Evolutionary conservation across 2,329 filamentous ascomycete genomes (phyloP).

Genomic region (Alternaria atra): DNA sequence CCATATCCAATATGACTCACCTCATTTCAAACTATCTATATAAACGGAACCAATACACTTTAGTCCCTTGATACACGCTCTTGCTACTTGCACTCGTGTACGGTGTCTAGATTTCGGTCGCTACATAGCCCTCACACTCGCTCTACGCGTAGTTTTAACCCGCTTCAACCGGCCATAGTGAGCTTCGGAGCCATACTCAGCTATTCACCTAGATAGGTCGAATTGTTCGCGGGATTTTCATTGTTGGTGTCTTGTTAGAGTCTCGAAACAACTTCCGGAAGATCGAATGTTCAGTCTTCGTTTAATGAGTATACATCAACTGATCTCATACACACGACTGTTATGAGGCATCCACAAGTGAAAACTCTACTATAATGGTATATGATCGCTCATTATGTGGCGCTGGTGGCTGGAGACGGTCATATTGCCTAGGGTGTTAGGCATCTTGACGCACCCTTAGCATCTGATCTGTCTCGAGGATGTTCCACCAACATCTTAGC

Average conservation of each 20-base stretch:
- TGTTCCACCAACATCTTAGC: background rate
- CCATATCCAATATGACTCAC: background rate
- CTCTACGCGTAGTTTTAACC: background rate
- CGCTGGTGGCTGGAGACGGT: too few species aligned
- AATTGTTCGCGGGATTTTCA: background rate
- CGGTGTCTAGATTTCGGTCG: background rate
- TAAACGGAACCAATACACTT: background rate
- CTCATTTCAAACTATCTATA: background rate
- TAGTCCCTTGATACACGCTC: too few species aligned
- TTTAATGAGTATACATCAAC: background rate
- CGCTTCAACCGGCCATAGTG: background rate
- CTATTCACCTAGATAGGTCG: background rate
- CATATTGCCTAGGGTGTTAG: too few species aligned
- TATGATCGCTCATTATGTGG: too few species aligned
- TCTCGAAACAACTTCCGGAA: background rate
- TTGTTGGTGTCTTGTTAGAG: background rate
- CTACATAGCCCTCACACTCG: background rate
- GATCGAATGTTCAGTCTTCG: background rate
- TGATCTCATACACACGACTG: background rate
- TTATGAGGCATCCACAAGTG: too few species aligned
- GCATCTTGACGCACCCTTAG: too few species aligned
- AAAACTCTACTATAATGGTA: too few species aligned
- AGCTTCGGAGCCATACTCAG: background rate
- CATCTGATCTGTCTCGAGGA: background rate
- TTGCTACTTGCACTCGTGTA: too few species aligned